Percentiles rank a stretch among this genome's conserved stretches.
phyloP scores from a whole-genome alignment of 352 stramenopile species.

The Thalassiosira pacifica region DNA sequence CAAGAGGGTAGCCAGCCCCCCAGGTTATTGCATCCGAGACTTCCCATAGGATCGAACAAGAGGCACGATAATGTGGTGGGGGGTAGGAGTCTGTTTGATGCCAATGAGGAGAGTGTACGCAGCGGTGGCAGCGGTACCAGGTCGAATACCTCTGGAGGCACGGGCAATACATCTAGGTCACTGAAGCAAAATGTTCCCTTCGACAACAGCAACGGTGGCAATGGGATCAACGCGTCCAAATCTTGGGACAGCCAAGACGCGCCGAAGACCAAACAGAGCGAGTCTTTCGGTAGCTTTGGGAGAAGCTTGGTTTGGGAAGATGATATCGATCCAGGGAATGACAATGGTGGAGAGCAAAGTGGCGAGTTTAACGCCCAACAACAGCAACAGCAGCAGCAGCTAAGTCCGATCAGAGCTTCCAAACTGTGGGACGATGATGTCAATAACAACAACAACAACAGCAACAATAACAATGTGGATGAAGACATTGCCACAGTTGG shows the following conservation, averaged over 20 bases:
- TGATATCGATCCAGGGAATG: neutral
- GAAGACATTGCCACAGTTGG: slow-evolving; percentile 1
- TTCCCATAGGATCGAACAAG: no score
- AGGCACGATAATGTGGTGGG: no score
- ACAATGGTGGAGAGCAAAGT: neutral
- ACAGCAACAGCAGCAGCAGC: slow-evolving; percentile 2
- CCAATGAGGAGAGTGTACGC: no score
- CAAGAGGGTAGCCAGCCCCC: no score
- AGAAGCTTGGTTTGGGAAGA: slow-evolving; percentile 20
- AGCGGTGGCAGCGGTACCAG: no score
- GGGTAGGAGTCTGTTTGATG: no score
- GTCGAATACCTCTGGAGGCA: no score
- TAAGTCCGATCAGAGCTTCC: slow-evolving; percentile 20
- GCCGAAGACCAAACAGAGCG: neutral
- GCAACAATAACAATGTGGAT: neutral
- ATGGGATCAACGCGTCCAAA: slow-evolving; percentile 35
- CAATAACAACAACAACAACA: neutral
- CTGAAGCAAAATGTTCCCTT: neutral
- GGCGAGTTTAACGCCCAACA: neutral
- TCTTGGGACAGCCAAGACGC: slow-evolving; percentile 46
- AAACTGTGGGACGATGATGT: slow-evolving; percentile 55
- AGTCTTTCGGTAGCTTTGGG: neutral
- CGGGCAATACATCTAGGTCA: no score
- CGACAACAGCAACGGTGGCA: neutral
- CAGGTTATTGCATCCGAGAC: no score